Base-by-base conservation (phyloP, 768 basidiomycete genomes). In the Lentinus brumalis region DNA sequence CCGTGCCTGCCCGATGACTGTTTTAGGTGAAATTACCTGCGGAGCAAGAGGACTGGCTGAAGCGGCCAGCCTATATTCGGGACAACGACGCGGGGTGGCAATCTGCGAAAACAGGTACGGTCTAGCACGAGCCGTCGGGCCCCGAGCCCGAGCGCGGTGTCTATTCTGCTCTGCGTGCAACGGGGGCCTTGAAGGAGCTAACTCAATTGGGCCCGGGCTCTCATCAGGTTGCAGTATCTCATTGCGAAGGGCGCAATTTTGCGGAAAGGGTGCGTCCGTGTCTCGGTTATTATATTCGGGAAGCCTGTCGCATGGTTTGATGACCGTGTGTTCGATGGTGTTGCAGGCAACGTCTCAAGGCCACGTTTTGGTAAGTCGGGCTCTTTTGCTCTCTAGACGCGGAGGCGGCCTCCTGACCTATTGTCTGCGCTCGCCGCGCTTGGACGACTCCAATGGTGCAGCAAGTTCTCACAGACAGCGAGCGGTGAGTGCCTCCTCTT, bases 241-340 rank as follows among this genome's bases (percentile, higher is more conserved):
- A 91, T 94, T 56, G 86, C 86, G 62, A 94, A 92, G 75, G 92
- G 92, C 55, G 91, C 91, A 26, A 92, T 94, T 67, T 74, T 94
- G 65, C 82, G 91, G 61, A 94, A 93, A 75, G 92, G 90, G 90
- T 91, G 72, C 68, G 85, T 74, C 49, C 49, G 21, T 26, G 21
- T 26, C 21, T 26, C 21, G 52, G 52, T 47, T 39, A 45, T 58
- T 57, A 49, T 49, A 21, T 30, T 32, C 51, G 46, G 49, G 35
- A 21, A 14, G 21, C 58, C 52, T 55, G 29, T 44, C 58, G 50
- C 51, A 59, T 57, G 56, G 53, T 63, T 66, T 69, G 65, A 72
- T 70, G 53, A 57, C 66, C 65, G 56, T 57, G 53, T 16, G 38
- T 44, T 65, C 47, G 49, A 61, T 62, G 53, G 63, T 60, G 59